Conservation (phyloP, 164 flowering plant species). For the Tetrastigma voinierianum region DNA sequence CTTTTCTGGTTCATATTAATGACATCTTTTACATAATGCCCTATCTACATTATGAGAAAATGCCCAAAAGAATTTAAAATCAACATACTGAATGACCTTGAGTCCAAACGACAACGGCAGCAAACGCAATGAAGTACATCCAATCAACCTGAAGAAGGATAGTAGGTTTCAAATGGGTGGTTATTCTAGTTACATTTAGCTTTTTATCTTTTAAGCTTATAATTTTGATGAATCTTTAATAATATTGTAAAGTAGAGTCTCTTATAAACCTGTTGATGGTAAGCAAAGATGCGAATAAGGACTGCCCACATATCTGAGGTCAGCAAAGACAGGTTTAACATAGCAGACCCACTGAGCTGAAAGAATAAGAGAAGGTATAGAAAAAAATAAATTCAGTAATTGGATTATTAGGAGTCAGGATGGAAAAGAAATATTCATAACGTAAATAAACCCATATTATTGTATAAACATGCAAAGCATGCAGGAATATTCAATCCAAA, state of each 20-base stretch:
- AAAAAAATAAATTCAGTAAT: background rate
- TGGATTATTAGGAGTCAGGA: too few relatives aligned
- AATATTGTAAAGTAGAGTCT: background rate
- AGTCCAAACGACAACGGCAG: conserved; percentile 70
- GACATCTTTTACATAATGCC: background rate
- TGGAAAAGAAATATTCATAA: too few relatives aligned
- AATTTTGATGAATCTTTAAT: background rate
- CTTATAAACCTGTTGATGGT: conserved; percentile 69
- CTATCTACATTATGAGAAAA: background rate
- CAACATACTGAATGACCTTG: conserved; percentile 63
- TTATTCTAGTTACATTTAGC: background rate
- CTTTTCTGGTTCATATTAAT: too few relatives aligned
- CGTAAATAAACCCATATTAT: too few relatives aligned
- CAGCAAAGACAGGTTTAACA: conserved; percentile 86
- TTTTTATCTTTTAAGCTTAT: background rate
- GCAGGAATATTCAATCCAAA: too few relatives aligned
- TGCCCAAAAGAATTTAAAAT: background rate
- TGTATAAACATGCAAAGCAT: too few relatives aligned
- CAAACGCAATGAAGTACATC: conserved; percentile 87
- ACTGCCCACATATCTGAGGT: conserved; percentile 99
- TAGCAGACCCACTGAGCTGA: conserved; percentile 88
- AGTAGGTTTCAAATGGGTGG: background rate
- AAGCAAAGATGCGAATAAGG: conserved; percentile 81
- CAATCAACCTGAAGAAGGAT: conserved; percentile 73
- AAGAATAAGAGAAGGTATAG: background rate